Evolutionary conservation across 306 rosid genomes (phyloP).

Genomic region (Medicago arabica): DNA sequence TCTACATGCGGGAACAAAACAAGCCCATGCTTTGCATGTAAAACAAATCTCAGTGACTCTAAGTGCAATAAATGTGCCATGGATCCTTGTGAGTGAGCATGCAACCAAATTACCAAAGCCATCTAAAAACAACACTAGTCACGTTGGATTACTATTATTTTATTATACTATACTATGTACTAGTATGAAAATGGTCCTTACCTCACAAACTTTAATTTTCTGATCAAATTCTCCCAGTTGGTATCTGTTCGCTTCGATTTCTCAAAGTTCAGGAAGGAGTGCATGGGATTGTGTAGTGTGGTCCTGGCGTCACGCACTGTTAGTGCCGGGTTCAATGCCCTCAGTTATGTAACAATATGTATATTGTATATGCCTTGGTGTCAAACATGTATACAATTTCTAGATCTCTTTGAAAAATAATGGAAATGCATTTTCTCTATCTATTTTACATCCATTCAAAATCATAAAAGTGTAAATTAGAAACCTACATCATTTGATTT

Average conservation of each 20-base stretch:
- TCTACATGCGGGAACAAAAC: slow-evolving; percentile 56
- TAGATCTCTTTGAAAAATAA: too few relatives aligned
- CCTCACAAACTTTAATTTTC: slow-evolving; percentile 9
- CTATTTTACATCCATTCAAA: too few relatives aligned
- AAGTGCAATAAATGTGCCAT: slow-evolving; percentile 53
- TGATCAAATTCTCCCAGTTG: slow-evolving; percentile 6
- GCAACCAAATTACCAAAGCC: neutral
- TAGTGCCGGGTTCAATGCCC: neutral
- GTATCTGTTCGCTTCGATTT: neutral
- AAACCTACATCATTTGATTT: too few relatives aligned
- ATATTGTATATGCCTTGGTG: too few relatives aligned
- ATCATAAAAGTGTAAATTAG: too few relatives aligned
- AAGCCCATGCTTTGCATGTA: slow-evolving; percentile 60
- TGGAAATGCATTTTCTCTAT: too few relatives aligned
- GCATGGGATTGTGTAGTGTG: neutral
- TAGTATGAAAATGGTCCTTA: slow-evolving; percentile 15
- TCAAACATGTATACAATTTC: too few relatives aligned
- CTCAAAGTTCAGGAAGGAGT: neutral
- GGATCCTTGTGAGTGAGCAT: slow-evolving; percentile 37
- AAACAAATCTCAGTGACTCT: slow-evolving; percentile 33
- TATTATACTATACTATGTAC: too few relatives aligned
- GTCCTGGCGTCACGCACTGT: neutral
- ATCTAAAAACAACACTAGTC: neutral
- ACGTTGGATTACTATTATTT: neutral
- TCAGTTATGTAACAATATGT: neutral